Percentiles rank a stretch among this genome's conserved stretches.
Conservation (phyloP, 2,329 filamentous ascomycete species). For the Colletotrichum sp. region DNA sequence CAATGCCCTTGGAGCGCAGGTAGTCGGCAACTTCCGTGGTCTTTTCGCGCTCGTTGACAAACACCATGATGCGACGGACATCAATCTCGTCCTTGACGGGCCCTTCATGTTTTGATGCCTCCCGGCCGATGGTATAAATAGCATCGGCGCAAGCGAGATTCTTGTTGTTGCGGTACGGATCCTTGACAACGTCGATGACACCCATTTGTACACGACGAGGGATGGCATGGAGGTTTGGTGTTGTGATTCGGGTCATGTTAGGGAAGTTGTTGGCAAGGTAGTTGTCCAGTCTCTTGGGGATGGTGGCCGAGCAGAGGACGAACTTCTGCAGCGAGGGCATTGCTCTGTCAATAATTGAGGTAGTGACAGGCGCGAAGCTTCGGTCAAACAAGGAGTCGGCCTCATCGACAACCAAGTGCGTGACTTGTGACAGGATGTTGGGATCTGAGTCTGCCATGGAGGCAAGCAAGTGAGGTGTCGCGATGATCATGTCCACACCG, state of each 20-base stretch:
- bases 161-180: constrained; percentile 95
- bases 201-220: constrained; percentile 92
- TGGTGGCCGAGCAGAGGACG: constrained; percentile 94
- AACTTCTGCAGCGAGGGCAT: constrained; percentile 84
- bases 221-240: constrained; percentile 94
- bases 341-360: constrained; percentile 80
- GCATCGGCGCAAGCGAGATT: constrained; percentile 91
- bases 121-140: constrained; percentile 91
- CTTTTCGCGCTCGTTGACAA: constrained; percentile 95
- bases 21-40: constrained; percentile 82
- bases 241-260: constrained; percentile 83
- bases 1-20: constrained; percentile 83
- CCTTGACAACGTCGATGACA: constrained; percentile 87
- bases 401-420: constrained; percentile 90
- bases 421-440: constrained; percentile 89
- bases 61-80: constrained; percentile 88
- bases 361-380: constrained; percentile 86
- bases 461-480: constrained; percentile 87
- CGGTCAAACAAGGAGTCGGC: constrained; percentile 95
- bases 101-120: constrained; percentile 65
- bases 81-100: constrained; percentile 61
- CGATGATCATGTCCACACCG: constrained; percentile 85
- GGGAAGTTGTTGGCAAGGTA: constrained; percentile 85
- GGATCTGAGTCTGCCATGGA: constrained; percentile 90
- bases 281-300: constrained; percentile 86